Base-by-base conservation (phyloP, 371 early-diverging fungal genomes). In the Rhizopus microsporus region DNA sequence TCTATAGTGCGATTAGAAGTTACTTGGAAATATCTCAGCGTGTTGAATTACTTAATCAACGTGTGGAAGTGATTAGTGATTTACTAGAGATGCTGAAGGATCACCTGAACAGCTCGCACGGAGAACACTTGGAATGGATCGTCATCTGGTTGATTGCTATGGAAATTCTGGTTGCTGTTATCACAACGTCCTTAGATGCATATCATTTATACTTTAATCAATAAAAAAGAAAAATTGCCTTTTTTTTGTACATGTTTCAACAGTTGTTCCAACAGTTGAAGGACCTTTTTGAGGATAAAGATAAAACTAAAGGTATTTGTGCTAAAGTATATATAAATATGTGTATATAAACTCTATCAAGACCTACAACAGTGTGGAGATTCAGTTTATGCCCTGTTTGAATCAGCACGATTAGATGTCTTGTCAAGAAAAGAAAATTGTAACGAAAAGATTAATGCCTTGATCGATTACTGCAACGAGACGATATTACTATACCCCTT, bases 21-120 rank as follows among this genome's bases (percentile, higher is more conserved):
- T 85, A 86, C 39, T 70, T 92, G 15, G 94, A 93, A 71, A 92
- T 93, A 38, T 81, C 88, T 7, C 93, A 91, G 68, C 84, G 94
- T 40, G 77, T 75, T 29, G 74, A 76, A 30, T 46, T 80, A 13
- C 52, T 85, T 2, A 85, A 85, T 58, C 82, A 84, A 54, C 69
- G 85, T 33, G 17, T 46, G 29, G 65, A 68, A 42, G 88, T 88
- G 1, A 85, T 88, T 42, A 77, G 83, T 57, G 93, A 93, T 63
- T 62, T 93, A 54, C 67, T 93, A 59, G 91, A 91, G 34, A 92
- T 93, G 91, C 69, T 93, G 38, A 88, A 86, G 54, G 90, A 91
- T 29, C 92, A 93, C 56, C 56, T 84, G 68, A 87, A 79, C 40
- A 84, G 83, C 31, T 80, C 82, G 9, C 85, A 84, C 59, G 80